Evolutionary conservation across 306 rosid genomes (phyloP), one percentile per base, ranked within the genome.

Genomic region (Erythrophleum fordii): DNA sequence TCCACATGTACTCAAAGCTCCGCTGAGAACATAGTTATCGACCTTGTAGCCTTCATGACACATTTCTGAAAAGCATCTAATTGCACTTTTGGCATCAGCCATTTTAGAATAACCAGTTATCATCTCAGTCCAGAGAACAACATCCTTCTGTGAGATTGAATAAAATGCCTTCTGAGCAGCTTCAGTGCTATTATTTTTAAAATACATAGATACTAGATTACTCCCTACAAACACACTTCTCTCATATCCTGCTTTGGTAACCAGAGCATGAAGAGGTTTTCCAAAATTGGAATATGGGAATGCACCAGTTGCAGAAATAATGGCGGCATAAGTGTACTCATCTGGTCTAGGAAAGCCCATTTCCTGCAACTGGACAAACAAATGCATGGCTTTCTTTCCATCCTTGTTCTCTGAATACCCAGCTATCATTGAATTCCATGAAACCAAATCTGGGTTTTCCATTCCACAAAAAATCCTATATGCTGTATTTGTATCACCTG

Each of bases 381-480:
- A 46, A 66, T 60, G 9, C 87, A 93, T 78, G 31, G 99, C 90
- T 52, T 82, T 82, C 78, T 86, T 83, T 41, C 86, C 91, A n/a
- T 91, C 92, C 71, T 67, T 91, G 59, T 83, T 90, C 75, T 88
- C 88, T 52, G 88, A 77, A 84, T 71, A 92, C 51, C 98, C 98
- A 49, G 91, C 55, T 82, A 95, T 93, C 85, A 95, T 88, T 1
- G 97, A 89, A 85, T 95, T 95, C 97, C 97, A 93, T 22, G 99
- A 85, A 55, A 92, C 93, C 76, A 93, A 85, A 85, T 93, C 94
- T 5, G 56, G 85, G 62, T 52, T 83, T 44, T 79, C 87, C 81
- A 89, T 89, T 69, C 85, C 77, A 46, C 68, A 26, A 75, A 95
- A 95, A 48, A 91, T 77, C 20, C 62, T 59, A 77, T 69, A 65